phyloP scores from a whole-genome alignment of 1,139 yeast genomes.

The Suhomyces choctaworum region DNA sequence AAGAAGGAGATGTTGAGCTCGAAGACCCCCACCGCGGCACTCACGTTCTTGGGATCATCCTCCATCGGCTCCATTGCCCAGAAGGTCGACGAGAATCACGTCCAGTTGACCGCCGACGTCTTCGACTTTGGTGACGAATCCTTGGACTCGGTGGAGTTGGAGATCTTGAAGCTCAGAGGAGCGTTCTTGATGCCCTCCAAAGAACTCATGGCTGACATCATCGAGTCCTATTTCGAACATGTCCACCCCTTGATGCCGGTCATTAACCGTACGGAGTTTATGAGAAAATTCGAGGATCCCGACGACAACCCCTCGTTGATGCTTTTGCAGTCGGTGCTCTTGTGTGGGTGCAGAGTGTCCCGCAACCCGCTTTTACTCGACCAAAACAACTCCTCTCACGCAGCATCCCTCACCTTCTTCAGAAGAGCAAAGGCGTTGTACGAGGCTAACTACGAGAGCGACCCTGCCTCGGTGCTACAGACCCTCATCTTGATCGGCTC shows the following conservation, averaged over 20 bases:
- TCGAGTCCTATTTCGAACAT: conserved; percentile 62
- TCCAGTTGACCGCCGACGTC: conserved; percentile 43
- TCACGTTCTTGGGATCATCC: conserved; percentile 46
- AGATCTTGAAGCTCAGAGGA: conserved; percentile 66
- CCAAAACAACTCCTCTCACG: conserved; percentile 53
- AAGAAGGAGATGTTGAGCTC: conserved; percentile 34
- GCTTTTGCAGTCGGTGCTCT: conserved; percentile 65
- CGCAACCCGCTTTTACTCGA: conserved; percentile 58
- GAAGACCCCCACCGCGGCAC: conserved; percentile 20
- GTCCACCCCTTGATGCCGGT: conserved; percentile 74
- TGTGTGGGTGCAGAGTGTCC: conserved; percentile 69
- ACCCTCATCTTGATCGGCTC: conserved; percentile 65
- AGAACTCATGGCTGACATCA: conserved; percentile 60
- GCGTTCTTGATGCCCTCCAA: conserved; percentile 69
- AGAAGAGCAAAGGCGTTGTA: conserved; percentile 76
- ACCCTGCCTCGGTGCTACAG: conserved; percentile 65
- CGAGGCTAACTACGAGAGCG: conserved; percentile 72
- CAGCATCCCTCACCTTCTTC: conserved; percentile 66
- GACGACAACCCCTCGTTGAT: conserved; percentile 66
- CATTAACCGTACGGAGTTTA: conserved; percentile 63
- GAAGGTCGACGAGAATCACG: conserved; percentile 47
- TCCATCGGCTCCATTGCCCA: conserved; percentile 45
- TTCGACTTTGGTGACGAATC: conserved; percentile 39
- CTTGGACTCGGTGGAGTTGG: conserved; percentile 67
- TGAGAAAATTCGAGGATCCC: conserved; percentile 57